Base-by-base conservation (phyloP, 2,329 filamentous ascomycete species). In the Thelonectria discophora region DNA sequence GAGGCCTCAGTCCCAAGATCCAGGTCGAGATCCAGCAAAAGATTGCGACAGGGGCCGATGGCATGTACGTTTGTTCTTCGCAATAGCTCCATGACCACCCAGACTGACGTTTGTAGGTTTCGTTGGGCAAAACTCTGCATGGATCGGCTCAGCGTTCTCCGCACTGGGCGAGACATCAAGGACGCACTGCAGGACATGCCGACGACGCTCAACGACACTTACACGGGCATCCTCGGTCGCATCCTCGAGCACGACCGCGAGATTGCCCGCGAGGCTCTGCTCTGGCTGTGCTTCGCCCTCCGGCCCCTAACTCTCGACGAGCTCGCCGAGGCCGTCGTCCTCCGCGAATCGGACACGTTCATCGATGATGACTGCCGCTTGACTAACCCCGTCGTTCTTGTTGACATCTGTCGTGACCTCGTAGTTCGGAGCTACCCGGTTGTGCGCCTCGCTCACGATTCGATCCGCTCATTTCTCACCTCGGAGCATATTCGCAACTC, bases 121-220 rank as follows among this genome's bases (percentile, higher is more conserved):
- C 71, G 72, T 8, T 74, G 67, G 72, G 72, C 68, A 21, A 69
- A 69, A 30, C 67, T 71, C n/a, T 69, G 67, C 45, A 65, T 75
- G 55, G 69, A 73, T n/a, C 61, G 65, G 30, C 60, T 70, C 18
- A 64, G 61, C 59, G 62, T 60, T 39, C 54, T 66, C 12, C 63
- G 70, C 18, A 68, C 66, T 34, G 63, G 67, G 27, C 61, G 68
- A 52, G 66, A 74, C 24, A 53, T 73, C 1, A 63, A 60, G 10
- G 59, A 65, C 13, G 64, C 59, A 4, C 56, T 72, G 5, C 30
- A 42, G 7, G 63, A 69, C 24, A 64, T 72, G 21, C 69, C 70
- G 1, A 58, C 59, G 1, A 75, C 66, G 10, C 62, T 72, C 5
- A 67, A 69, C 39, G 65, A 66, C 15, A 67, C 68, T 4, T 71